Base-by-base conservation (phyloP, 2,329 filamentous ascomycete species). In the Sporothrix euskadiensis region DNA sequence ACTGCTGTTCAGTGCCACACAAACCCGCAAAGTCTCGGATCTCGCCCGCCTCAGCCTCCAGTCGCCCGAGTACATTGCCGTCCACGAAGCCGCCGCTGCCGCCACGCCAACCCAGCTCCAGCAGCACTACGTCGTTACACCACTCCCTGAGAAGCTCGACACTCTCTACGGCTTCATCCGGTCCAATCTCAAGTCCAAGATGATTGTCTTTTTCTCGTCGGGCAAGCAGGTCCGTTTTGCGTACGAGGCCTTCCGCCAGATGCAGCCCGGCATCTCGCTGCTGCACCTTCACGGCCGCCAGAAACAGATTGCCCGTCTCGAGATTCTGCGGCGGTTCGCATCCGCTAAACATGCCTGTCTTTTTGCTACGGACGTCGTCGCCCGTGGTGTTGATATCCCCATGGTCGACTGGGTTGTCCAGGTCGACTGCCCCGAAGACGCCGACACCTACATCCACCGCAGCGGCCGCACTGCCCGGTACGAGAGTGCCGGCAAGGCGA, bases 331-430 rank as follows among this genome's bases (percentile, higher is more conserved):
- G 4, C 91, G 92, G 70, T 99, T 98, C 81, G 90, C 92, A 0
- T 86, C 90, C 0, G 89, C 94, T 1, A 94, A 96, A 79, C 87
- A 93, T 73, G 91, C 93, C 0, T 98, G 96, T 79, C 86, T 99
- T 0, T 97, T 99, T 80, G 94, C 96, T 1, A 99, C 96, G 0
- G 96, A 99, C 80, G 94, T 99, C 6, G 94, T 97, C 4, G 96
- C 96, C 0, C 89, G 96, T 81, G 96, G 96, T 76, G 88, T 99
- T 14, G 96, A 99, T 81, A 98, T 99, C 80, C 96, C 96, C 0
- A 91, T 94, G 3, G 96, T 99, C 0, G 96, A 99, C 81, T 99
- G 96, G 92, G 96, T 99, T 5, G 94, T 99, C n/a, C 96, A 99
- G 80, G 88, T 93, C n/a, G 96, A 99, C 81, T 97, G 93, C 77